Evolutionary conservation across 148 eudicot species (phyloP), one percentile per base, ranked within the genome.

Genomic region (Silene latifolia): DNA sequence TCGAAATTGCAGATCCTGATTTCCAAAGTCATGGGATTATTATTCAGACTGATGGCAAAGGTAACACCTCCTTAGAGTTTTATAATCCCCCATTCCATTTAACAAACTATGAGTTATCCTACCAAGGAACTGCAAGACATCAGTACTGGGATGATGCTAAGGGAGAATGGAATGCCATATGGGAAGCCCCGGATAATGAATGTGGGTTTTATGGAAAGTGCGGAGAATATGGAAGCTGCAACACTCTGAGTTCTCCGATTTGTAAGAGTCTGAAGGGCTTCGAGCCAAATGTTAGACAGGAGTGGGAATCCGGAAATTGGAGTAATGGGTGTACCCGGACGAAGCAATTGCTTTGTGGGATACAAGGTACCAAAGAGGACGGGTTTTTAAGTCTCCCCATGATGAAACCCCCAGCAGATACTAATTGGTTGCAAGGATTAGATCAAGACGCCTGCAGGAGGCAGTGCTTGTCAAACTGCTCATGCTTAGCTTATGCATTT

Each of bases 401-500:
- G 15, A 79, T 86, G 83, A 86, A 83, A 67, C 72, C 75, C 18
- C 88, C 88, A 3, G 85, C 63, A 10, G 63, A 72, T 53, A 44
- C 64, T 14, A 44, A 71, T 21, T 69, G 63, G 79, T n/a, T 61
- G 7, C 77, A 53, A 23, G 76, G 76, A 9, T 8, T 62, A 12
- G 56, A 62, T 62, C 58, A 63, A 46, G 76, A 44, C 67, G 63
- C 17, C 23, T 54, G 93, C 46, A 63, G 63, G 39, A 72, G 13
- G 7, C 70, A 48, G 51, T 91, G 93, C 77, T 62, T 47, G 63
- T 67, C 63, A 53, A 80, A 86, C 42, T 91, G 97, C 68, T 76
- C 82, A 12, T 91, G 97, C 32, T 70, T 74, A 46, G 93, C 91
- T 15, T 91, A 83, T 62, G 63, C 91, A 18, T 76, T 75, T 65